Base-by-base conservation (phyloP, 768 basidiomycete species). In the Cytidiella melzeri region DNA sequence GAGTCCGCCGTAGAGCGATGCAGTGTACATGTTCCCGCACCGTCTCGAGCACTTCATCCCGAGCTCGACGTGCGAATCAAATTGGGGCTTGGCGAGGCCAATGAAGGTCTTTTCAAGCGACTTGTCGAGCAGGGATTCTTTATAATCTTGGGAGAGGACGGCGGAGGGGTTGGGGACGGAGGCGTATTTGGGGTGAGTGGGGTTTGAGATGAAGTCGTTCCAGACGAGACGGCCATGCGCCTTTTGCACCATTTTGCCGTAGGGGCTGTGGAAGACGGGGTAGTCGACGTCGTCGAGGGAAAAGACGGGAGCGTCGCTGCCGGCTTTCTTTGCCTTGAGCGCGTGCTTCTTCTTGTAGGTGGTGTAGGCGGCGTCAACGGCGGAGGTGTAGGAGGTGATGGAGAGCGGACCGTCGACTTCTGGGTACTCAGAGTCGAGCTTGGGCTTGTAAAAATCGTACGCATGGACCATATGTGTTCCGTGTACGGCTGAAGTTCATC, bases 391-490 rank as follows among this genome's bases (percentile, higher is more conserved):
- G 38, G 91, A 92, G 46, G 90, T 88, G 51, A 96, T 88, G 6
- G 96, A 95, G 40, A 95, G 85, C 4, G 95, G 96, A 2, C 96
- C 96, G 63, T 99, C 95, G 43, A 99, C 95, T 60, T 90, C 88
- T 52, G 96, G 96, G 67, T 93, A 95, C 67, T 94, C 92, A 19
- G 92, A 94, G 48, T 86, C 83, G 19, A 98, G 83, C 59, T 91
- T 84, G 42, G 96, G 96, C 75, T 99, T 99, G 84, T 96, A 99
- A 69, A 97, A 98, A 71, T 99, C 96, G 69, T 95, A 97, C 0
- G 86, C 91, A 74, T 99, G 95, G 54, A 87, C 86, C 88, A 98
- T 97, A 74, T 93, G 90, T 44, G 84, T 92, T 21, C 94, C 95
- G 69, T 97, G 96, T 56, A 92, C 78, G 58, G 95, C 95, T 98